Percentiles rank a stretch among this genome's conserved stretches.
These are phyloP conservation scores for Vaccinium darrowii DNA, from an alignment of 148 eudicot genomes.

Conservation along the genomic window DNA sequence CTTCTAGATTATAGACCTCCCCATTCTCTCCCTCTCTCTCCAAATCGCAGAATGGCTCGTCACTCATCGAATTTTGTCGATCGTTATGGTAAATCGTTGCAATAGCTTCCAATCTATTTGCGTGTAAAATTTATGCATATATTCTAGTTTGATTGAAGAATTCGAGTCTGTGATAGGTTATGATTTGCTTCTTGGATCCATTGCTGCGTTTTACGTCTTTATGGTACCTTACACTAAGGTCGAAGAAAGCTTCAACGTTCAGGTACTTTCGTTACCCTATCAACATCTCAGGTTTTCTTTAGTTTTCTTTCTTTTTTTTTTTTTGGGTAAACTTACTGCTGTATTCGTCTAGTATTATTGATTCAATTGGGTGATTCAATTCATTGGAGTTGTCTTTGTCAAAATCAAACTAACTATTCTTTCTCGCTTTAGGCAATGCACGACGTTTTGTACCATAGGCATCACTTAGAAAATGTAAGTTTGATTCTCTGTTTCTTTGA, in stretches of 20 bases:
- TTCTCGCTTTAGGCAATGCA: slow-evolving; percentile 76
- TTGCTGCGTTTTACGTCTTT: slow-evolving; percentile 86
- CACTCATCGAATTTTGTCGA: slow-evolving; percentile 36
- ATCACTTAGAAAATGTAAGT: slow-evolving; percentile 73
- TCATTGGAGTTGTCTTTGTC: neutral
- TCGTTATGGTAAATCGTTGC: slow-evolving; percentile 33
- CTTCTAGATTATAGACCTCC: too few relatives aligned
- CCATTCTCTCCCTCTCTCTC: neutral
- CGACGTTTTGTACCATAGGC: slow-evolving; percentile 77
- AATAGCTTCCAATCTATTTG: neutral
- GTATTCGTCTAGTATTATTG: neutral
- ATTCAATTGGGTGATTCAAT: neutral
- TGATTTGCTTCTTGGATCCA: slow-evolving; percentile 74
- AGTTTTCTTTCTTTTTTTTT: neutral
- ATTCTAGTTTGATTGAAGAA: neutral
- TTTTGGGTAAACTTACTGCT: neutral
- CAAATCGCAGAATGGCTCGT: slow-evolving; percentile 31
- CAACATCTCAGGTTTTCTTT: slow-evolving; percentile 1
- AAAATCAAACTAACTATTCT: slow-evolving; percentile 10
- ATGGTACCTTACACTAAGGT: slow-evolving; percentile 92
- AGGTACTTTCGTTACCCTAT: slow-evolving; percentile 40
- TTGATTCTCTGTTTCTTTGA: neutral
- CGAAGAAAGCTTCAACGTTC: slow-evolving; percentile 98
- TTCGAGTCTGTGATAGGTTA: slow-evolving; percentile 44
- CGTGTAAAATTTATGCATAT: neutral